phyloP scores from a whole-genome alignment of 495 filamentous ascomycete genomes.

The Hypomontagnella monticulosa region DNA sequence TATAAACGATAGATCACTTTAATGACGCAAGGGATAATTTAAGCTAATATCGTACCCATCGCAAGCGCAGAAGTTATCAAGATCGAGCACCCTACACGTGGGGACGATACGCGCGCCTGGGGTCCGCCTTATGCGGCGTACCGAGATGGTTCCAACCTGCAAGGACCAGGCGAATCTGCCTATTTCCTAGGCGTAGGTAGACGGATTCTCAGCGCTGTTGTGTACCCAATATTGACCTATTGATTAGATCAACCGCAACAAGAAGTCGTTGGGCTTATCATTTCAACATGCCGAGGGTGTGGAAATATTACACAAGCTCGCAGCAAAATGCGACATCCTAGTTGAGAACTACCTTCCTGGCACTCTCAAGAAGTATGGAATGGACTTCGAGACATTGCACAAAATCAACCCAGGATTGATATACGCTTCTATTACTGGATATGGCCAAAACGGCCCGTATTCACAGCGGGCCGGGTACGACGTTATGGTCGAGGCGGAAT shows the following conservation, averaged over 20 bases:
- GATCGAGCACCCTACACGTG: conserved; percentile 88
- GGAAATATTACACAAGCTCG: conserved; percentile 85
- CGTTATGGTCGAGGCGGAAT: conserved; percentile 99
- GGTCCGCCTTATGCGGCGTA: conserved; percentile 93
- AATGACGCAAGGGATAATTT: conserved; percentile 21
- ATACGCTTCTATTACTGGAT: conserved; percentile 72
- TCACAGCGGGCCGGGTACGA: conserved; percentile 91
- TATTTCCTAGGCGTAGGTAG: conserved; percentile 85
- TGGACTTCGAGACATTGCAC: conserved; percentile 83
- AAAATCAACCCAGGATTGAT: conserved; percentile 82
- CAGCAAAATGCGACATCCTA: conserved; percentile 84
- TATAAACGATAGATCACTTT: conserved; percentile 54
- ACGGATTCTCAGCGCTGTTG: neutral
- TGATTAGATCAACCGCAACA: conserved; percentile 89
- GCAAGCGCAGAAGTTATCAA: conserved; percentile 94
- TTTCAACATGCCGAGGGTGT: conserved; percentile 87
- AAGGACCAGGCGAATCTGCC: conserved; percentile 89
- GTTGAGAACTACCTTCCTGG: conserved; percentile 98
- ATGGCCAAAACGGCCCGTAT: conserved; percentile 93
- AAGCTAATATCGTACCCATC: conserved; percentile 43
- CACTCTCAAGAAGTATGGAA: conserved; percentile 85
- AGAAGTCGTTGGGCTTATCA: conserved; percentile 90
- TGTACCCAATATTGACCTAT: conserved; percentile 15
- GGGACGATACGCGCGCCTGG: conserved; percentile 96
- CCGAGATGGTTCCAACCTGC: conserved; percentile 61